Percentiles rank a stretch among this genome's conserved stretches.
Evolutionary conservation across 2,329 filamentous ascomycete species (phyloP).

Genomic region (Ilyonectria sp.): DNA sequence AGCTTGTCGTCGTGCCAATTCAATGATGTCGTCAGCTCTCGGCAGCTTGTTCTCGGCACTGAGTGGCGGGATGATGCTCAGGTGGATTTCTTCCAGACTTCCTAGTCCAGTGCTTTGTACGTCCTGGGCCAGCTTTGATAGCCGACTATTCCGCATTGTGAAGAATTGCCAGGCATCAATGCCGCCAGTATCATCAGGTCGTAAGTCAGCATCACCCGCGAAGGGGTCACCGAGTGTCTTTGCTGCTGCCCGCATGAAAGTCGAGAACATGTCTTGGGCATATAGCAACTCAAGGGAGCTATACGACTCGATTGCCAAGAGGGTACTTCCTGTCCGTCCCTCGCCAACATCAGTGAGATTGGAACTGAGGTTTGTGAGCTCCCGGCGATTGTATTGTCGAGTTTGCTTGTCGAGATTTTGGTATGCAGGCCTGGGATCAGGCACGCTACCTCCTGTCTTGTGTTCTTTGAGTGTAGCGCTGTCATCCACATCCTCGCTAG

Average conservation of each 20-base stretch:
- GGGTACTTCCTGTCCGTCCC: not conserved
- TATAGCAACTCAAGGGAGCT: slow-evolving; percentile 32
- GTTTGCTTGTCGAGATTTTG: not conserved
- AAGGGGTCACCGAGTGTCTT: slow-evolving; percentile 24
- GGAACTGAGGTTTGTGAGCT: not conserved
- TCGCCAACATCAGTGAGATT: not conserved
- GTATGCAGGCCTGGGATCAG: not conserved
- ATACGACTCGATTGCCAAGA: slow-evolving; percentile 28
- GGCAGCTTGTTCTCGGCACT: not conserved
- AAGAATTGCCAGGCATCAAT: slow-evolving; percentile 34
- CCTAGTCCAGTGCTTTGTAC: slow-evolving; percentile 32
- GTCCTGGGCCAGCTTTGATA: slow-evolving; percentile 42
- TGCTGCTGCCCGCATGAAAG: slow-evolving; percentile 48
- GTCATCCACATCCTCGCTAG: not conserved
- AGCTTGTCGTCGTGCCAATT: slow-evolving; percentile 30
- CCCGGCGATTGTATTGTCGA: not conserved
- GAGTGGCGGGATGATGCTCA: slow-evolving; percentile 4
- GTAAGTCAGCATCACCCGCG: slow-evolving; percentile 1
- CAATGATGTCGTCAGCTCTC: slow-evolving; percentile 18
- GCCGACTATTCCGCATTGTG: slow-evolving; percentile 40
- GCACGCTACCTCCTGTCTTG: not conserved
- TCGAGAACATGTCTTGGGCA: slow-evolving; percentile 48
- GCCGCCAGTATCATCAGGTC: not conserved
- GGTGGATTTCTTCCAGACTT: not conserved
- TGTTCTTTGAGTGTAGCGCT: not conserved